phyloP scores from a whole-genome alignment of 2,329 filamentous ascomycete species.

The Hypoxylon sp. region DNA sequence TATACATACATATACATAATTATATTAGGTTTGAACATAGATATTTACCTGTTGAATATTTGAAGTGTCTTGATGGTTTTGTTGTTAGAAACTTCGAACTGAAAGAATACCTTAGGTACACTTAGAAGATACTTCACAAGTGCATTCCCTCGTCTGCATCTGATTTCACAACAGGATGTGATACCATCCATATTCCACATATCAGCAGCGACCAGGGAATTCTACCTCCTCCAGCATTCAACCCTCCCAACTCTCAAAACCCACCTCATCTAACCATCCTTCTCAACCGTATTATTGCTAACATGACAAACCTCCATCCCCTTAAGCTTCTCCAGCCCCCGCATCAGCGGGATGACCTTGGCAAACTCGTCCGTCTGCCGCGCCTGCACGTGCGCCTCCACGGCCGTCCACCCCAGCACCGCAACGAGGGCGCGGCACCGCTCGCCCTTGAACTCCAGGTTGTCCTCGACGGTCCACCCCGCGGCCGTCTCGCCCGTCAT shows the following conservation, averaged over 20 bases:
- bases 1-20: too few relatives aligned
- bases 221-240: not conserved
- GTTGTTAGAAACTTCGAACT: too few relatives aligned
- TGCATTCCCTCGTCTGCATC: too few relatives aligned
- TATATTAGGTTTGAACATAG: too few relatives aligned
- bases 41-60: too few relatives aligned
- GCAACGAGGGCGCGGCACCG: slow-evolving; percentile 29
- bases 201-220: too few relatives aligned
- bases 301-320: slow-evolving; percentile 34
- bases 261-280: not conserved
- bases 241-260: not conserved
- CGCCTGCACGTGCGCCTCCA: slow-evolving; percentile 30
- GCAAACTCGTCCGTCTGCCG: slow-evolving; percentile 30
- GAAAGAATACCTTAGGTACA: too few relatives aligned
- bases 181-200: too few relatives aligned
- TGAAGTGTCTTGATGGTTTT: too few relatives aligned
- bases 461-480: slow-evolving; percentile 38
- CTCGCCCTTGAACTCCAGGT: slow-evolving; percentile 29
- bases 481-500: slow-evolving; percentile 25
- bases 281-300: slow-evolving; percentile 22
- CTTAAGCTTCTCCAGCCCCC: slow-evolving; percentile 26
- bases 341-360: slow-evolving; percentile 22
- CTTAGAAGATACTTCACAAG: too few relatives aligned
- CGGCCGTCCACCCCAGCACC: slow-evolving; percentile 37
- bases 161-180: too few relatives aligned